Base-by-base conservation (phyloP, 495 filamentous ascomycete genomes). In the Talaromyces ruber region DNA sequence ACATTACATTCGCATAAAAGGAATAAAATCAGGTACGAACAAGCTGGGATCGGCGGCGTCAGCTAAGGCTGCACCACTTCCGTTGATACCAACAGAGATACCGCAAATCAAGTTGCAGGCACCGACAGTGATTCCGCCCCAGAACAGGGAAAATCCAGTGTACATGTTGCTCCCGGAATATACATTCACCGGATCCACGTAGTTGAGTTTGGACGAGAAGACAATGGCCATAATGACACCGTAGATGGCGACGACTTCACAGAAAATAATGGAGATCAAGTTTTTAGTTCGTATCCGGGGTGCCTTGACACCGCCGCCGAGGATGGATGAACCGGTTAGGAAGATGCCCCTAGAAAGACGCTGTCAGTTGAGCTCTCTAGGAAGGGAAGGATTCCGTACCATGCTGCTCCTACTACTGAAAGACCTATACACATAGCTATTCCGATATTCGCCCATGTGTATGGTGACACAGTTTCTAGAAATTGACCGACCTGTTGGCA, bases 201-300 rank as follows among this genome's bases (percentile, higher is more conserved):
- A 62, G 65, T 83, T 82, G 61, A 99, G 74, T 70, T 96, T 94
- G 30, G 93, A 79, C 39, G 93, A 95, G 80, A 97, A 97, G 52
- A 99, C 87, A 72, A 99, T 99, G 64, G 93, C 87, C 91, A 98
- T 98, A 77, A 99, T 99, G 68, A 99, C 92, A 68, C 95, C 95
- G 81, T 99, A 99, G 73, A 99, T 99, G 70, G 95, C 95, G 64
- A 99, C 95, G 66, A 98, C 95, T 77, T 99, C 95, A 79, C 95
- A 99, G 83, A 99, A 99, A 79, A 99, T 97, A 79, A 99, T 98
- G 66, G 95, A 98, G 71, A 99, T 97, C 63, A 99, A 74, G 78
- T 98, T 99, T 85, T 99, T 99, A 59, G 95, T 99, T 67, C 93
- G 89, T 72, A 99, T 98, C 65, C 94, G 86, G 21, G 94, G 95